phyloP scores from a whole-genome alignment of 176 grass and related monocot genomes.

The Aegilops longissima region DNA sequence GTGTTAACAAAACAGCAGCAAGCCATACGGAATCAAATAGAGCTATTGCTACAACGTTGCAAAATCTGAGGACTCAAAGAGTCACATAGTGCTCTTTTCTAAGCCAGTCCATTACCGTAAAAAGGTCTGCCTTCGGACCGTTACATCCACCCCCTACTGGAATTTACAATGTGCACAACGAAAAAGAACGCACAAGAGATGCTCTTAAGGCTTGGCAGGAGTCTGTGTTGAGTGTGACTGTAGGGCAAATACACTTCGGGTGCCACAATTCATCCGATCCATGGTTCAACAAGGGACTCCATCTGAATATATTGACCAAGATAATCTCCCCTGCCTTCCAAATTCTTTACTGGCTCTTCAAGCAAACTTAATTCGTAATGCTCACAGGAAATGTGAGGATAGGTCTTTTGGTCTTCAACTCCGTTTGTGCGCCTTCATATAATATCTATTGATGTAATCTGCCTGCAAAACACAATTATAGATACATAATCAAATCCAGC shows the following conservation, averaged over 20 bases:
- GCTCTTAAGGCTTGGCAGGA: neutral
- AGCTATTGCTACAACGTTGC: neutral
- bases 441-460: conserved; percentile 76
- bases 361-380: neutral
- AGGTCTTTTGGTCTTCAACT: conserved; percentile 27
- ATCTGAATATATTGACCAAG: conserved; percentile 8
- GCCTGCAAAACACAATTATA: conserved; percentile 37
- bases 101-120: conserved; percentile 1
- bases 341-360: conserved; percentile 1
- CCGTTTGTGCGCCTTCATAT: conserved; percentile 52
- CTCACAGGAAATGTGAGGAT: neutral
- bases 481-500: neutral
- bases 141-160: conserved; percentile 11
- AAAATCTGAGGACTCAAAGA: neutral
- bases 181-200: neutral
- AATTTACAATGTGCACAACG: neutral
- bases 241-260: conserved; percentile 15
- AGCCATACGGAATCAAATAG: neutral
- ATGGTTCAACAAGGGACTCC: neutral
- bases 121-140: neutral
- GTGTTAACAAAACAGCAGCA: neutral
- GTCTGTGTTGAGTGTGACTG: neutral
- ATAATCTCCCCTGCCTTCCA: neutral
- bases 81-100: conserved; percentile 11
- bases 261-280: neutral